A percentile compares a stretch with the other conserved stretches of the same genome.
Evolutionary conservation across 106 monocot species (phyloP).

Genomic region (Apostasia shenzhenica): DNA sequence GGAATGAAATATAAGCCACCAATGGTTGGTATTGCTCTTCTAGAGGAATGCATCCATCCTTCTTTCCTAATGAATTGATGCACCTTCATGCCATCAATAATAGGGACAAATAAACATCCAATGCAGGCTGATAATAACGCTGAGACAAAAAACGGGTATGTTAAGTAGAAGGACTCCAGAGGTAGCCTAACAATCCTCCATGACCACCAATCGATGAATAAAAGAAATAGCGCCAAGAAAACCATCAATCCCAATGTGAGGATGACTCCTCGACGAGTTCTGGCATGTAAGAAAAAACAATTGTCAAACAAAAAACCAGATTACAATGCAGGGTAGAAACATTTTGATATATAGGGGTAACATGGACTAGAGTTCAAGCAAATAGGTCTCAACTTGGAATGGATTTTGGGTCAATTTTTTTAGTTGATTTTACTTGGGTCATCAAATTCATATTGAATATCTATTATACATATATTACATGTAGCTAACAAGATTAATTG

Average conservation of each 20-base stretch:
- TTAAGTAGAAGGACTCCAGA: constrained; percentile 66
- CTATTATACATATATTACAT: too few relatives aligned
- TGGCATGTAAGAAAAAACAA: constrained; percentile 18
- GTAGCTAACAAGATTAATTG: too few relatives aligned
- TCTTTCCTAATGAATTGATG: constrained; percentile 46
- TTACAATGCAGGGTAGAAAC: not conserved
- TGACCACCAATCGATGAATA: constrained; percentile 77
- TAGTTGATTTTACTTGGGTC: too few relatives aligned
- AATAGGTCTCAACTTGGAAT: too few relatives aligned
- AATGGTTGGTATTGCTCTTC: constrained; percentile 56
- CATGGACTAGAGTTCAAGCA: too few relatives aligned
- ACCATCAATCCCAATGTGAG: constrained; percentile 46
- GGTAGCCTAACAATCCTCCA: constrained; percentile 89
- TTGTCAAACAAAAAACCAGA: not conserved
- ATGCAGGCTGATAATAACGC: constrained; percentile 45
- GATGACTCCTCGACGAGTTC: constrained; percentile 53
- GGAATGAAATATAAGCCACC: constrained; percentile 91
- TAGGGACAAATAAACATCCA: constrained; percentile 71
- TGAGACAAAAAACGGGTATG: constrained; percentile 66
- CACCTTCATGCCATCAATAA: constrained; percentile 56
- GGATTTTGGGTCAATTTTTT: too few relatives aligned
- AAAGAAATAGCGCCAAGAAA: constrained; percentile 49
- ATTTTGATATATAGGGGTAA: not conserved
- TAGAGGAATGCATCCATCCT: constrained; percentile 30
- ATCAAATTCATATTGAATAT: too few relatives aligned